Evolutionary conservation across 192 early-diverging fungal genomes (phyloP).

Genomic region (Coemansia sp.): DNA sequence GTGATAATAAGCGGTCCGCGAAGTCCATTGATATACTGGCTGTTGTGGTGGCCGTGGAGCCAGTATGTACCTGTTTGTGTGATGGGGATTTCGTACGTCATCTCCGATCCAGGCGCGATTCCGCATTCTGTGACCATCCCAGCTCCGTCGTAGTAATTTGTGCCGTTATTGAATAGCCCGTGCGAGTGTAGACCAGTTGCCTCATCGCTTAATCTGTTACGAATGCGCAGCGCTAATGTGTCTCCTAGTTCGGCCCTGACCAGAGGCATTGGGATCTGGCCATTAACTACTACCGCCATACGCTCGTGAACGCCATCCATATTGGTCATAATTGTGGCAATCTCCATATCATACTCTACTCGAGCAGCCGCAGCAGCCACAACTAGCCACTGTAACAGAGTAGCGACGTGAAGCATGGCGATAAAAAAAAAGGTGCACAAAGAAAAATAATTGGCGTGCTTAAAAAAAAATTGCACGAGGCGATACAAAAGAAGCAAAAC

Average conservation of each 20-base stretch:
- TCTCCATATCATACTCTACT: constrained; percentile 67
- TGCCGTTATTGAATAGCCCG: constrained; percentile 77
- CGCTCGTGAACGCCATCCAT: constrained; percentile 66
- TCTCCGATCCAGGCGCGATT: constrained; percentile 62
- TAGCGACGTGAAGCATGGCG: neutral
- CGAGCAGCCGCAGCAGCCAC: constrained; percentile 8
- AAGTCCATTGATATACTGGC: constrained; percentile 82
- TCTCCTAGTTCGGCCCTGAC: constrained; percentile 24
- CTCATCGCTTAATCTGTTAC: constrained; percentile 59
- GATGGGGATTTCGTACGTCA: constrained; percentile 72
- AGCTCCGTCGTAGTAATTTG: constrained; percentile 71
- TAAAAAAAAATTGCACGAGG: neutral
- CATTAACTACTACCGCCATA: constrained; percentile 67
- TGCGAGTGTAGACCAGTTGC: constrained; percentile 73
- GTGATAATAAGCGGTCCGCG: constrained; percentile 72
- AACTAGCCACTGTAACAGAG: constrained; percentile 3
- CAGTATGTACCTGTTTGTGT: constrained; percentile 82
- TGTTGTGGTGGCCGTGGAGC: constrained; percentile 72
- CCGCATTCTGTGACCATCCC: constrained; percentile 74
- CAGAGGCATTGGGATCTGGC: constrained; percentile 60
- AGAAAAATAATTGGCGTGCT: neutral
- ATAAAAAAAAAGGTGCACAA: neutral
- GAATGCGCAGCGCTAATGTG: constrained; percentile 37
- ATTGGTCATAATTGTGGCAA: constrained; percentile 63
- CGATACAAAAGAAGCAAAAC: neutral